These are phyloP conservation scores for Podospora tetraspora DNA, from an alignment of 495 filamentous ascomycete genomes.

Conservation along the genomic window DNA sequence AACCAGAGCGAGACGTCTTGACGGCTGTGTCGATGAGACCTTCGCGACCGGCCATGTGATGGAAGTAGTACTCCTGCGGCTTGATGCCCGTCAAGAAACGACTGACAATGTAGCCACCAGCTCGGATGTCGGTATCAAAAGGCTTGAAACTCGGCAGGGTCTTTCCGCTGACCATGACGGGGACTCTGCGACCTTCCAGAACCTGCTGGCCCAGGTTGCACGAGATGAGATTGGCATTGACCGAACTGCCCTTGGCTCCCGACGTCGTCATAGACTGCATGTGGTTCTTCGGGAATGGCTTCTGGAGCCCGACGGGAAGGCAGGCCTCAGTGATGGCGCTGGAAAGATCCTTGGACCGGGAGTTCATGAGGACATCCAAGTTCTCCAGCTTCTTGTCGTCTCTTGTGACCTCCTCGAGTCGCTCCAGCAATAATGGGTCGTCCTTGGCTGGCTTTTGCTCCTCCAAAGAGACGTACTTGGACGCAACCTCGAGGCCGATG, in stretches of 20 bases:
- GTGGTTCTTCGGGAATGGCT: constrained; percentile 92
- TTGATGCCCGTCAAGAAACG: constrained; percentile 98
- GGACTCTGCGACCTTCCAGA: constrained; percentile 89
- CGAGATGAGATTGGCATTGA: constrained; percentile 96
- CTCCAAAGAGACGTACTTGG: constrained; percentile 88
- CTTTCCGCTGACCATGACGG: constrained; percentile 97
- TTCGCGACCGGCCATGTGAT: constrained; percentile 98
- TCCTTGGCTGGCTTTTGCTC: constrained; percentile 51
- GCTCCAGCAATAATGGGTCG: constrained; percentile 63
- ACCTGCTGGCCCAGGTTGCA: constrained; percentile 97
- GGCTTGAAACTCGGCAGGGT: constrained; percentile 91
- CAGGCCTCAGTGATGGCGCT: constrained; percentile 71
- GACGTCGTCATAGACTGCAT: constrained; percentile 99
- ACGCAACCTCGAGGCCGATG: constrained; percentile 78
- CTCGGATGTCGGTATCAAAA: constrained; percentile 81
- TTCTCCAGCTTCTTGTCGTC: constrained; percentile 86
- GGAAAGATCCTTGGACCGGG: constrained; percentile 63
- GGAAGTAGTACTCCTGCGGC: constrained; percentile 98
- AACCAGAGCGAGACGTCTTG: constrained; percentile 95
- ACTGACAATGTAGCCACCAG: constrained; percentile 89
- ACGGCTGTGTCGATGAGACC: constrained; percentile 99
- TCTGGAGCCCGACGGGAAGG: constrained; percentile 75
- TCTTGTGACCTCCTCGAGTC: constrained; percentile 83
- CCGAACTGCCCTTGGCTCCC: constrained; percentile 85
- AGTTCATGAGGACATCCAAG: constrained; percentile 79